phyloP scores from a whole-genome alignment of 495 filamentous ascomycete genomes.

The Schizothecium vesticola region DNA sequence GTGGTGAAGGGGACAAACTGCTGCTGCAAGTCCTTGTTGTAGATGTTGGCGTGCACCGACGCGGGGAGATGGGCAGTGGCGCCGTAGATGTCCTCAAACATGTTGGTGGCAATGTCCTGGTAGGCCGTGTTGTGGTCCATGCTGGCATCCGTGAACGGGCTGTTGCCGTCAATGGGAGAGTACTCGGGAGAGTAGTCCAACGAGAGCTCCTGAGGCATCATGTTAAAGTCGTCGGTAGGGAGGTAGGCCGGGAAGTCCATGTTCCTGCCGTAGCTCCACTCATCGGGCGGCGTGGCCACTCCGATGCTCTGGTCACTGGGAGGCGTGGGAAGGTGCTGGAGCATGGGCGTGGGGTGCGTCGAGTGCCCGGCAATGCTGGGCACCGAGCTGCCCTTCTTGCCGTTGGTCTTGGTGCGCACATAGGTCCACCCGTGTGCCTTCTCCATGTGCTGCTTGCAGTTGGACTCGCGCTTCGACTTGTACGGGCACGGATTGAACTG shows the following conservation, averaged over 20 bases:
- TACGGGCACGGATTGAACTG: slow-evolving; percentile 82
- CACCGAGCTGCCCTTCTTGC: slow-evolving; percentile 40
- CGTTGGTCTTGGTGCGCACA: slow-evolving; percentile 83
- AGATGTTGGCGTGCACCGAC: slow-evolving; percentile 30
- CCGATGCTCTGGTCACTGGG: slow-evolving; percentile 38
- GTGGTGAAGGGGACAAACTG: slow-evolving; percentile 28
- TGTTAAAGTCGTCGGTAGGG: slow-evolving; percentile 32
- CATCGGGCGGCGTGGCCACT: slow-evolving; percentile 41
- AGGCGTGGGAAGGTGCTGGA: slow-evolving; percentile 50
- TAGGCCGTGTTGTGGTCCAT: slow-evolving; percentile 43
- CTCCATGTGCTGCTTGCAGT: slow-evolving; percentile 99
- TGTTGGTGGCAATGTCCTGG: slow-evolving; percentile 38
- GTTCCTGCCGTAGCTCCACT: slow-evolving; percentile 29
- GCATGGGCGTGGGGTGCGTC: slow-evolving; percentile 49
- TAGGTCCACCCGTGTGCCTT: slow-evolving; percentile 91
- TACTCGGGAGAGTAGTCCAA: slow-evolving; percentile 48
- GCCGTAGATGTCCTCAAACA: slow-evolving; percentile 54
- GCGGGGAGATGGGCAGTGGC: slow-evolving; percentile 42
- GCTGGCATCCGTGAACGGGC: slow-evolving; percentile 42
- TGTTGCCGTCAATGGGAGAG: slow-evolving; percentile 43
- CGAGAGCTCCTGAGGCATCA: slow-evolving; percentile 39
- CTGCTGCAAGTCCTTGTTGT: slow-evolving; percentile 36
- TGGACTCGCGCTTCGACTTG: slow-evolving; percentile 90
- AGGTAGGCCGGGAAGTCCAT: slow-evolving; percentile 41
- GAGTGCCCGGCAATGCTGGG: slow-evolving; percentile 28